Evolutionary conservation across 345 rosid genomes (phyloP).

Genomic region (Luvunga scandens): DNA sequence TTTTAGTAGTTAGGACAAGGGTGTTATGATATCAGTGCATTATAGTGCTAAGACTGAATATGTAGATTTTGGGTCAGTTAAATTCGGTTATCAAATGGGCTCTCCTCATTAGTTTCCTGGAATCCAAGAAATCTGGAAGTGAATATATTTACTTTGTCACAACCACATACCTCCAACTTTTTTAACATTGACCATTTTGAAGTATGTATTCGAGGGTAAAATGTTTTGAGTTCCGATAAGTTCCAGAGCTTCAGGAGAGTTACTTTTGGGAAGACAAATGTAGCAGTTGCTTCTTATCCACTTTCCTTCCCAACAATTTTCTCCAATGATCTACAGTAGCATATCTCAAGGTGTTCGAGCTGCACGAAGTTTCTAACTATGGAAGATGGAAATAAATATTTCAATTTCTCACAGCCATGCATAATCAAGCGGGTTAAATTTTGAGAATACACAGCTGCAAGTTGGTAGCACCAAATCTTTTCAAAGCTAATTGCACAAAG

Average conservation of each 20-base stretch:
- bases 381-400: constrained; percentile 13
- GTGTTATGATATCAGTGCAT: background rate
- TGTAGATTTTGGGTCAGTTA: no score
- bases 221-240: background rate
- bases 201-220: constrained; percentile 4
- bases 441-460: no score
- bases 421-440: no score
- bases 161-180: constrained; percentile 1
- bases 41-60: no score
- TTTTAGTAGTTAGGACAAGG: background rate
- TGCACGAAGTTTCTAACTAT: constrained; percentile 8
- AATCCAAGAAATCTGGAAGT: background rate
- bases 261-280: constrained; percentile 8
- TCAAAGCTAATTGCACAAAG: no score
- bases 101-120: background rate
- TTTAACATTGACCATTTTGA: background rate
- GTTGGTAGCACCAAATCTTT: no score
- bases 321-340: background rate
- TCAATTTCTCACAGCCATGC: background rate
- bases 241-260: background rate
- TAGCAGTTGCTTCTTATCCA: background rate
- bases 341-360: background rate
- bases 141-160: background rate
- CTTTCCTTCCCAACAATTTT: constrained; percentile 9
- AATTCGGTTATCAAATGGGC: background rate